phyloP scores from a whole-genome alignment of 805 yeast genomes.

The Candida succiphila region DNA sequence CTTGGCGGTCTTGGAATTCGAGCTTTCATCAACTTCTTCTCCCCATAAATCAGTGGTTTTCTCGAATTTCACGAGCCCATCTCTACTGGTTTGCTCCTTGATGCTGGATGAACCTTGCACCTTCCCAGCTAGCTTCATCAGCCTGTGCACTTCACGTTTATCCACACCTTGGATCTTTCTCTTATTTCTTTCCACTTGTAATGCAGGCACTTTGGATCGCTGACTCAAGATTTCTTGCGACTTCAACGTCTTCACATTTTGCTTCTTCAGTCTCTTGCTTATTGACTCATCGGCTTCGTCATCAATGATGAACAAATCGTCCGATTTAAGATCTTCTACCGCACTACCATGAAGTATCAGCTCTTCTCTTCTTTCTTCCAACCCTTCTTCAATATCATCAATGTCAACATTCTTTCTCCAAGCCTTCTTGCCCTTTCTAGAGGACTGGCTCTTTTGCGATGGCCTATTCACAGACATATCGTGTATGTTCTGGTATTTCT shows the following conservation, averaged over 20 bases:
- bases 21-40: slow-evolving; percentile 16
- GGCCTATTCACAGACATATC: slow-evolving; percentile 39
- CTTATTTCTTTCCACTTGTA: slow-evolving; percentile 28
- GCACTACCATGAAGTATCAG: slow-evolving; percentile 36
- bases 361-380: slow-evolving; percentile 62
- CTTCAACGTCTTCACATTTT: slow-evolving; percentile 26
- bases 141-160: slow-evolving; percentile 49
- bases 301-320: slow-evolving; percentile 55
- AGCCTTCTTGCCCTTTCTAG: slow-evolving; percentile 86
- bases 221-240: slow-evolving; percentile 56
- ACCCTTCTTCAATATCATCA: slow-evolving; percentile 61
- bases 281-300: slow-evolving; percentile 46
- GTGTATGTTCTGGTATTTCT: neutral
- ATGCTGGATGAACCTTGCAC: slow-evolving; percentile 42
- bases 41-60: slow-evolving; percentile 67
- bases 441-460: slow-evolving; percentile 53
- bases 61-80: slow-evolving; percentile 48
- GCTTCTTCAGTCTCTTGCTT: slow-evolving; percentile 27
- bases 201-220: slow-evolving; percentile 68
- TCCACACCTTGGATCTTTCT: slow-evolving; percentile 50
- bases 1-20: slow-evolving; percentile 9
- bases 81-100: slow-evolving; percentile 45
- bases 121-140: slow-evolving; percentile 73
- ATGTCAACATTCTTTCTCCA: slow-evolving; percentile 92
- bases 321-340: slow-evolving; percentile 29